Evolutionary conservation across 352 stramenopile genomes (phyloP), one percentile per base, ranked within the genome.

Genomic region (Phytophthora fragariaefolia): DNA sequence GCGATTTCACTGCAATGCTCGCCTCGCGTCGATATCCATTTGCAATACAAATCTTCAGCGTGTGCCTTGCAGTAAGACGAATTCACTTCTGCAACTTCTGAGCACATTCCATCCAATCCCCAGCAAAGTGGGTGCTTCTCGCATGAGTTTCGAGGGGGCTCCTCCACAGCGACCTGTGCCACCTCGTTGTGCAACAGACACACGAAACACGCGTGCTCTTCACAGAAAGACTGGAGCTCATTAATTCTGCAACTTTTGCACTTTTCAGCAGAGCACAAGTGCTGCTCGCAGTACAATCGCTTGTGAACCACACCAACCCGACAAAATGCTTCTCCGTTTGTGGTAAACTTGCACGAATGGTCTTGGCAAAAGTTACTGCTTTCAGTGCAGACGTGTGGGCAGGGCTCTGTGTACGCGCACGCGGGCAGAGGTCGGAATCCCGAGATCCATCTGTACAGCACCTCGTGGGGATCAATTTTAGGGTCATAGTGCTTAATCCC

Each of bases 401-500:
- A 90, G 1, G 71, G 15, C 43, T 84, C 66, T 17, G 27, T 3
- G 30, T 71, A 74, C 12, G 36, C 28, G n/a, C 84, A 92, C 1
- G 48, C 58, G 15, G 82, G 79, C 2, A 81, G 51, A 2, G 84
- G 84, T 0, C 71, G 49, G 54, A 91, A 87, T 0, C 82, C 84
- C 8, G 58, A 65, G 20, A 92, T 73, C 84, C 84, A 92, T 50
- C 54, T 58, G 24, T 85, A 82, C 18, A 92, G 20, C 23, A 92
- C 85, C 57, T 92, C 82, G 2, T 54, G 69, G 5, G 79, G 71
- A 23, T 85, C 63, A 51, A 90, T 88, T 2, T 45, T 27, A 7
- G 47, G 50, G 28, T 91, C 80, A 23, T 92, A 92, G 52, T 92
- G 84, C 3, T 70, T 74, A 17, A 92, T 89, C 0, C 77, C 84